Base-by-base conservation (phyloP, 148 eudicot genomes). In the Heliamphora exappendiculata region DNA sequence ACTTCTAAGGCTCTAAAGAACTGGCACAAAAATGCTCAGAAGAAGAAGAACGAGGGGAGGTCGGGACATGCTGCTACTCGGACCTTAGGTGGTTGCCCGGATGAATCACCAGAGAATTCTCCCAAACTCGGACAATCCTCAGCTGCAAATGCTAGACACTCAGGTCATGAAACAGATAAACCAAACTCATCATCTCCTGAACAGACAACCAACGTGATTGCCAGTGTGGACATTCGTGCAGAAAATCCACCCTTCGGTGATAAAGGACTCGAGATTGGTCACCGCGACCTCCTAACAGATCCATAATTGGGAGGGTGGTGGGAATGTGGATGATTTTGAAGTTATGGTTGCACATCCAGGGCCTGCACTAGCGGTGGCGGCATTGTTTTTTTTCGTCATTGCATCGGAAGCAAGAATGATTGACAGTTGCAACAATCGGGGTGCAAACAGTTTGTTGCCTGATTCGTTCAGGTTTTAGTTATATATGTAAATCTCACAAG, bases 1-100 rank as follows among this genome's bases (percentile, higher is more conserved):
- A 95, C 98, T 6, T 85, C 93, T 37, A 89, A 91, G 80, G 97
- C 98, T 45, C 78, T 92, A 37, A 85, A 60, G 87, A 85, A 81
- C 47, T 95, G 98, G 97, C 91, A 87, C n/a, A 85, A 86, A 78
- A 82, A 82, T 54, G 94, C 91, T 13, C 71, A 81, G 79, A 85
- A 81, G 79, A 85, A 88, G 77, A 86, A 82, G 82, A 74, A 65
- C 0, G 85, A 84, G 1, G 79, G 76, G 26, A 86, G 81, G 75
- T 20, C 71, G 20, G 66, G 47, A 65, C 54, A 20, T 5, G 62
- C 42, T 14, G 36, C 41, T 13, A 2, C n/a, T n/a, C 79, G 57
- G 79, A 76, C 9, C 28, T 73, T 87, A 51, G 91, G 87, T 39
- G 70, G 49, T 22, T 75, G 71, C 64, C 77, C 80, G 7, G 75